Base-by-base conservation (phyloP, 164 flowering plant species). In the Piper longum region DNA sequence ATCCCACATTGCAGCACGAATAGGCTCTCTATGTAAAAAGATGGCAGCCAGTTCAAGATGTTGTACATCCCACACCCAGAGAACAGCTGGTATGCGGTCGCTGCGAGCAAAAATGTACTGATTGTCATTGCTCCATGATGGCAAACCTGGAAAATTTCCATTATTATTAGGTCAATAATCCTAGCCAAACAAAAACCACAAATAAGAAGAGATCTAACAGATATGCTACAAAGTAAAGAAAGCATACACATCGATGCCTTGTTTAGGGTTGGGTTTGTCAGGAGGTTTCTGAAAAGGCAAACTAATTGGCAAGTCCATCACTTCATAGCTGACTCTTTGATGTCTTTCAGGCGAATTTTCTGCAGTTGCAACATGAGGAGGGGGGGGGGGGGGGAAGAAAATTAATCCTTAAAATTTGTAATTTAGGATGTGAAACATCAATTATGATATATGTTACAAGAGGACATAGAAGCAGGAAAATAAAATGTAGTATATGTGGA, bases 251-350 rank as follows among this genome's bases (percentile, higher is more conserved):
- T 97, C 92, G 58, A 93, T 70, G 76, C 99, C 99, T 82, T 93
- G 99, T 67, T 90, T 93, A 3, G 99, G 99, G 65, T 93, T 93
- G 58, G 99, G 99, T 76, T 87, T 93, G 77, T 93, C 98, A n/a
- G 72, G 88, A 70, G 97, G 96, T 76, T 93, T 93, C 74, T 84
- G 95, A 60, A 66, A 85, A 63, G 97, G 96, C 69, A 93, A 73
- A 58, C 71, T 78, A 54, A 87, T 71, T 6, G 99, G 97, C 40
- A 85, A 69, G 41, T 85, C 97, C 76, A 77, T 74, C 43, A 90
- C 85, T 64, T 88, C 92, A 71, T 90, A 93, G 69, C 88, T 80
- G 43, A 90, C 97, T 67, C 36, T 26, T 26, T 26, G 36, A 26
- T 26, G 36, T 26, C 36, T 26, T 26, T 26, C 1, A 26, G 36